phyloP scores from a whole-genome alignment of 2,329 filamentous ascomycete species.

The Botrytis fabae region DNA sequence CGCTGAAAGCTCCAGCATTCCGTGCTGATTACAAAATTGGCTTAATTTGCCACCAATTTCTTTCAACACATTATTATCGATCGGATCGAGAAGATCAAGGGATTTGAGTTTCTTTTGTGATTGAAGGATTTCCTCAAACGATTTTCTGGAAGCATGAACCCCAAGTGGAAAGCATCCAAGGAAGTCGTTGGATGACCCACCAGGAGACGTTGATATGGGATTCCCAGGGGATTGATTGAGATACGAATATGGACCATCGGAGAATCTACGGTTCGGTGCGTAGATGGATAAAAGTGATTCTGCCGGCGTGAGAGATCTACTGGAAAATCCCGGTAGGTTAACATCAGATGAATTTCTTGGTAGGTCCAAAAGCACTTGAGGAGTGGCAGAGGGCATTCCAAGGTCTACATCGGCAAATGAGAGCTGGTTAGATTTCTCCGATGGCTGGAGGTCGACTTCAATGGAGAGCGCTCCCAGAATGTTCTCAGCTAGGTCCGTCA shows the following conservation, averaged over 20 bases:
- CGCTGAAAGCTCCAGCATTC: constrained; percentile 31
- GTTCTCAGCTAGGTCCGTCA: not conserved
- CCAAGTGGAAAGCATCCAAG: constrained; percentile 51
- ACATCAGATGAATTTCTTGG: not conserved
- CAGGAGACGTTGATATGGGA: constrained; percentile 44
- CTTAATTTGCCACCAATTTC: constrained; percentile 14
- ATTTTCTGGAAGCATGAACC: constrained; percentile 43
- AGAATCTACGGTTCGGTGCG: not conserved
- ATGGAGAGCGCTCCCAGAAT: constrained; percentile 20
- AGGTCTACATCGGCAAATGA: constrained; percentile 3
- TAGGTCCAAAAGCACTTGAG: not conserved
- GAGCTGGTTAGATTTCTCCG: not conserved
- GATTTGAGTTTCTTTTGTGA: constrained; percentile 42
- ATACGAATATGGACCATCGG: constrained; percentile 22
- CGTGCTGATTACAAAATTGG: constrained; percentile 26
- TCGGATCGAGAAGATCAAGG: constrained; percentile 21
- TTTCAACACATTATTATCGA: constrained; percentile 16
- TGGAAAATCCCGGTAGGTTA: constrained; percentile 7
- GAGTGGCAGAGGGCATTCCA: not conserved
- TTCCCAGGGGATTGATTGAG: constrained; percentile 22
- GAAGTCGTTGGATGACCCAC: constrained; percentile 43
- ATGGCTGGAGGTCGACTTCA: constrained; percentile 16
- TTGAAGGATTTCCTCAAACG: constrained; percentile 48
- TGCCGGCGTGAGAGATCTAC: constrained; percentile 18
- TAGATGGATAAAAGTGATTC: constrained; percentile 2